Percentiles rank a stretch among this genome's conserved stretches.
These are phyloP conservation scores for Antitrichia curtipendula DNA, from an alignment of 225 moss, liverwort and hornwort species.

Conservation along the genomic window DNA sequence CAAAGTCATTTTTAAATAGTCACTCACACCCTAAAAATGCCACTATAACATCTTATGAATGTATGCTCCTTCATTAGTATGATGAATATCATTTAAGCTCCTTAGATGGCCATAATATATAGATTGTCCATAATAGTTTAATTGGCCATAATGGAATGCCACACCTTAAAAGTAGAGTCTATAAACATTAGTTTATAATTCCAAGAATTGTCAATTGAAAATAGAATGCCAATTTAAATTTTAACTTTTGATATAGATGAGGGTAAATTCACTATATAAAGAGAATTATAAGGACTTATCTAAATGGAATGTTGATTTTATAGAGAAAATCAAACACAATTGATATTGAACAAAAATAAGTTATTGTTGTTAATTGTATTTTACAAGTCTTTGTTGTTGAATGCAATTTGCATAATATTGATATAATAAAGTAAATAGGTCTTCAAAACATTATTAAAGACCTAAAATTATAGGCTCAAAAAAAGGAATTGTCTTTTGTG, in stretches of 20 bases:
- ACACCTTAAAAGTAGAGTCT: background rate
- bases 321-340: background rate
- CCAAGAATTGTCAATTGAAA: no score
- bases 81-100: background rate
- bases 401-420: background rate
- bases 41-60: background rate
- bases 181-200: background rate
- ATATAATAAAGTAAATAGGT: background rate
- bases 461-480: background rate
- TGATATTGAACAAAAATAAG: background rate
- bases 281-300: background rate
- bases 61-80: background rate
- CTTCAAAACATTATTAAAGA: background rate
- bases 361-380: background rate
- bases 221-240: no score
- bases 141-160: background rate
- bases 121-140: background rate
- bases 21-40: no score
- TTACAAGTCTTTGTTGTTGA: background rate
- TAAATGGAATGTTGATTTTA: background rate
- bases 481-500: background rate
- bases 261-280: background rate
- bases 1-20: background rate
- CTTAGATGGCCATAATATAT: background rate
- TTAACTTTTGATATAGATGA: no score